Conservation (phyloP, 805 yeast species). For the Groenewaldozyma salmanticensis region DNA sequence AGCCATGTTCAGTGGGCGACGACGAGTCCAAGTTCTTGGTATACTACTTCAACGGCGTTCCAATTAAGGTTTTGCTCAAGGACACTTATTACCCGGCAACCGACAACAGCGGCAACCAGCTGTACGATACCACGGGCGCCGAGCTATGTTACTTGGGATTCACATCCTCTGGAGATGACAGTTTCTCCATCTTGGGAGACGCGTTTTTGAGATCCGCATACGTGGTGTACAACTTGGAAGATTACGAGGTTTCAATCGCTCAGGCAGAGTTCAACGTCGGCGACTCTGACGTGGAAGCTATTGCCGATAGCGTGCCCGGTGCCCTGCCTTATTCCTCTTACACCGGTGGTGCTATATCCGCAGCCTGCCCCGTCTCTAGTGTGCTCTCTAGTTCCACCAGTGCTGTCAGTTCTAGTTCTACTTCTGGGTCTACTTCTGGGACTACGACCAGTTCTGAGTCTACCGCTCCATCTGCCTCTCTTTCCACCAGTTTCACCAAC, state of each 20-base stretch:
- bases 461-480: background rate
- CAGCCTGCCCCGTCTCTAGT: background rate
- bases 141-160: conserved; percentile 7
- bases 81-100: background rate
- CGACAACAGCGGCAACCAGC: background rate
- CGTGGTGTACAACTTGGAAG: conserved; percentile 57
- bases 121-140: conserved; percentile 4
- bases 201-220: conserved; percentile 52
- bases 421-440: background rate
- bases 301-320: conserved; percentile 12
- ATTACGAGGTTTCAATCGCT: conserved; percentile 44
- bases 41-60: conserved; percentile 18
- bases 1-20: conserved; percentile 2
- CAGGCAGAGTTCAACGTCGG: conserved; percentile 29
- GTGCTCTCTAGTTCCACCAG: conserved; percentile 1
- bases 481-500: background rate
- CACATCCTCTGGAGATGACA: conserved; percentile 1
- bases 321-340: conserved; percentile 4
- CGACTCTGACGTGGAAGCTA: conserved; percentile 17
- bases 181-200: conserved; percentile 40
- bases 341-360: background rate
- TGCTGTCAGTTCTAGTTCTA: background rate
- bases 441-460: background rate
- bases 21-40: conserved; percentile 7
- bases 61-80: conserved; percentile 15